A percentile compares a stretch with the other conserved stretches of the same genome.
Conservation (phyloP, 176 grass and related monocot genomes). For the Areca catechu region DNA sequence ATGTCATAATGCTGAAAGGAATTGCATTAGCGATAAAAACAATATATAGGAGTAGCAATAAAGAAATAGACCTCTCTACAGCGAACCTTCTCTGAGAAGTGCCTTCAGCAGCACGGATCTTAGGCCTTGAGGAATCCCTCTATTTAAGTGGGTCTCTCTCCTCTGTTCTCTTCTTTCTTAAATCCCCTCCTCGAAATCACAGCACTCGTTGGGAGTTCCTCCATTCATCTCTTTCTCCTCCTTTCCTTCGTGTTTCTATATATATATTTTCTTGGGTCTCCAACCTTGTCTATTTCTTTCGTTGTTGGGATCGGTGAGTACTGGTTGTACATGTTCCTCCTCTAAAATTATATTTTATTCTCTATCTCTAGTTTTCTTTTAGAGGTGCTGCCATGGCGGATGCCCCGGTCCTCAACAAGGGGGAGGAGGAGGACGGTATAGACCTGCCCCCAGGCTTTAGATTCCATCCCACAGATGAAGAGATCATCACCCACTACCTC, state of each 20-base stretch:
- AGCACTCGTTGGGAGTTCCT: background rate
- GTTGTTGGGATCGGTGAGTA: too few species aligned
- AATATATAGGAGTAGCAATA: constrained; percentile 3
- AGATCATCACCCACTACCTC: constrained; percentile 92
- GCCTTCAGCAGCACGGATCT: constrained; percentile 12
- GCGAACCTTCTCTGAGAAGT: constrained; percentile 8
- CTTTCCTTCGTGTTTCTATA: background rate
- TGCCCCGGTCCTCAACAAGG: constrained; percentile 18
- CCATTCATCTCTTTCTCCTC: background rate
- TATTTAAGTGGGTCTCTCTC: constrained; percentile 1
- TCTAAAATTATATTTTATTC: too few species aligned
- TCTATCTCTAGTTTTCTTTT: too few species aligned
- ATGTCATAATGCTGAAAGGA: constrained; percentile 1
- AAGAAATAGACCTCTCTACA: background rate
- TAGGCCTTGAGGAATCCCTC: background rate
- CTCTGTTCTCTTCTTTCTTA: constrained; percentile 17
- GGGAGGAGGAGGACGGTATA: constrained; percentile 36
- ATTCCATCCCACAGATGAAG: constrained; percentile 94
- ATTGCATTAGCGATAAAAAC: background rate
- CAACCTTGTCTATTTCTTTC: too few species aligned
- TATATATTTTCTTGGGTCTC: too few species aligned
- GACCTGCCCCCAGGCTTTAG: constrained; percentile 87
- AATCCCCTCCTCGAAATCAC: constrained; percentile 9
- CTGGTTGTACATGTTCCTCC: too few species aligned
- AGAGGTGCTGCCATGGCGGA: too few species aligned